Evolutionary conservation across 1,139 yeast species (phyloP).

Genomic region (Candida mesenterica): DNA sequence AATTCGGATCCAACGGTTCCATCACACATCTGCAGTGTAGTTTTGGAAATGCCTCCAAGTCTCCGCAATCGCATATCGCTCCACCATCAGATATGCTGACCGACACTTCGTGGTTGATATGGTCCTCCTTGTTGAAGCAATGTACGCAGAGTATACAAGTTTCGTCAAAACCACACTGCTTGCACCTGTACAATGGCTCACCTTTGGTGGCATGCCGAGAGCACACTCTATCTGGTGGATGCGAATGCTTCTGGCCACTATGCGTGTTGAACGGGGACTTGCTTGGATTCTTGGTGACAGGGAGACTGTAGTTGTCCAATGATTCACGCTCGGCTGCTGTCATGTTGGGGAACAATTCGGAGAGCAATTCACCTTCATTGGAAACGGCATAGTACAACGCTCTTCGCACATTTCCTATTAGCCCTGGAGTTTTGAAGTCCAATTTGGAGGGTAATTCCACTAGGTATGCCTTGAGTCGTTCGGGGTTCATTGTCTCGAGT

Average conservation of each 20-base stretch:
- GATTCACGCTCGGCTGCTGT: neutral
- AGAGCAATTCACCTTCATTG: conserved; percentile 29
- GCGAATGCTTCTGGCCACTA: conserved; percentile 13
- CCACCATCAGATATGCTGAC: conserved; percentile 48
- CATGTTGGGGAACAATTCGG: conserved; percentile 25
- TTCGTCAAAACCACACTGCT: conserved; percentile 65
- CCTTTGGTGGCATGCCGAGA: conserved; percentile 58
- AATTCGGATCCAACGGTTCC: conserved; percentile 4
- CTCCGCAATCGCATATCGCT: conserved; percentile 93
- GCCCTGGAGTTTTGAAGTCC: conserved; percentile 13
- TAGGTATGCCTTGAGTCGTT: conserved; percentile 25
- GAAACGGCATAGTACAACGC: conserved; percentile 34
- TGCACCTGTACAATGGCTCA: conserved; percentile 66
- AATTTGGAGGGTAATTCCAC: conserved; percentile 27
- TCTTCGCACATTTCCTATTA: conserved; percentile 22
- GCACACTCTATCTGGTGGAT: conserved; percentile 57
- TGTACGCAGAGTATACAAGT: conserved; percentile 71
- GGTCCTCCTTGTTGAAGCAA: conserved; percentile 70
- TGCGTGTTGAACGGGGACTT: conserved; percentile 1
- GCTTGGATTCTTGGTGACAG: neutral
- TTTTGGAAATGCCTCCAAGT: conserved; percentile 70
- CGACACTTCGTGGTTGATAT: conserved; percentile 59
- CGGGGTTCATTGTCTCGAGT: conserved; percentile 6
- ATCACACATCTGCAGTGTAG: conserved; percentile 50
- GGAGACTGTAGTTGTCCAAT: conserved; percentile 4